phyloP scores from a whole-genome alignment of 2,329 filamentous ascomycete species.

The Fusarium cicatricum region DNA sequence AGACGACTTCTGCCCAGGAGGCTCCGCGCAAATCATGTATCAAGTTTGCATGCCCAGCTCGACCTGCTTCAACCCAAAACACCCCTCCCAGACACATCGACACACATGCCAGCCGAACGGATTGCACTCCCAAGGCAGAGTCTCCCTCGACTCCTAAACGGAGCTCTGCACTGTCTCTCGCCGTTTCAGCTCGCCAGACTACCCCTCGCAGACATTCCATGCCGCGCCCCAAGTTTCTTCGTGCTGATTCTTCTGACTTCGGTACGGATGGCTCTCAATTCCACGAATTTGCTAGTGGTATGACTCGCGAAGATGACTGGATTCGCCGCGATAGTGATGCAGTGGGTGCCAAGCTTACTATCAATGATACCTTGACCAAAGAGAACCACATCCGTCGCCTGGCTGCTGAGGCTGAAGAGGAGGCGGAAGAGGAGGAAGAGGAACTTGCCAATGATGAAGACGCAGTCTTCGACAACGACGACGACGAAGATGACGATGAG shows the following conservation, averaged over 20 bases:
- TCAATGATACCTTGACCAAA: conserved; percentile 88
- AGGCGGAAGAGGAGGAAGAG: conserved; percentile 79
- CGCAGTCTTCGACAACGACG: conserved; percentile 50
- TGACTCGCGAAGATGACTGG: conserved; percentile 89
- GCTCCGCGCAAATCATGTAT: conserved; percentile 68
- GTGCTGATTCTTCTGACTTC: conserved; percentile 59
- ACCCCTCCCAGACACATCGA: conserved; percentile 45
- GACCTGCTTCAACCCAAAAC: conserved; percentile 54
- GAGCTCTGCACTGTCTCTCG: conserved; percentile 33
- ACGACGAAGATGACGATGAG: conserved; percentile 53
- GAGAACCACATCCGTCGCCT: conserved; percentile 88
- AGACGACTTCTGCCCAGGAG: conserved; percentile 48
- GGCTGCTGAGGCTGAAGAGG: conserved; percentile 89
- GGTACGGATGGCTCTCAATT: conserved; percentile 71
- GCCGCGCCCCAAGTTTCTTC: conserved; percentile 56
- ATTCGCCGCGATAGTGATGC: conserved; percentile 73
- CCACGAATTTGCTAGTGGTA: conserved; percentile 90
- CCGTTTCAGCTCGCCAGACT: conserved; percentile 31
- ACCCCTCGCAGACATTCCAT: conserved; percentile 37
- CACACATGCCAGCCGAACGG: conserved; percentile 7
- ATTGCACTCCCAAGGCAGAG: conserved; percentile 31
- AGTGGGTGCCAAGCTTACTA: conserved; percentile 76
- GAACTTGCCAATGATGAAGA: conserved; percentile 53
- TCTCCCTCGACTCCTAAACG: conserved; percentile 47
- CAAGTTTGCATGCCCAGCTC: conserved; percentile 77